Conservation (phyloP, 371 early-diverging fungal genomes). For the Parasitella parasitica region DNA sequence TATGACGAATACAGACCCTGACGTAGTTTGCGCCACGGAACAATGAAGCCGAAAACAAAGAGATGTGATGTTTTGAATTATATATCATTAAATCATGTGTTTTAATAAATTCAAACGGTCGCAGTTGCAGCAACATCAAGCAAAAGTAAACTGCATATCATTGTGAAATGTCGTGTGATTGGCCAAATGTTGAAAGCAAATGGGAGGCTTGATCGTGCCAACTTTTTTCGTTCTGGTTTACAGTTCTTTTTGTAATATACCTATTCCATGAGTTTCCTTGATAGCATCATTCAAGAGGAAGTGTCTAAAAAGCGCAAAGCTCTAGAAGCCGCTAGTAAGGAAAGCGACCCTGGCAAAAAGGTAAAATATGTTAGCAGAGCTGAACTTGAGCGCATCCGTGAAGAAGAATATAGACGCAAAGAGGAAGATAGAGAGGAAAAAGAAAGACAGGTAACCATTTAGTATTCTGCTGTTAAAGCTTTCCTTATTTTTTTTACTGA, state of each 20-base stretch:
- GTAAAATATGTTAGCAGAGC: conserved; percentile 76
- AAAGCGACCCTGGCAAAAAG: conserved; percentile 37
- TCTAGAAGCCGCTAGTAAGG: conserved; percentile 36
- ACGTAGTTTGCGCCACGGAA: neutral
- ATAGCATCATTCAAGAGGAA: conserved; percentile 62
- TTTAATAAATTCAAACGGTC: too few relatives aligned
- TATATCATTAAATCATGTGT: too few relatives aligned
- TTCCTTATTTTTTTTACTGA: neutral
- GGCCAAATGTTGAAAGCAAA: neutral
- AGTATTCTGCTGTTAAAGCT: neutral
- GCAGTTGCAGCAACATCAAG: too few relatives aligned
- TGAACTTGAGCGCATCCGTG: conserved; percentile 72
- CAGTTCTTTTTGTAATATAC: neutral
- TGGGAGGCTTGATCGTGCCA: neutral
- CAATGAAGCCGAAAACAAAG: neutral
- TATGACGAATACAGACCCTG: neutral
- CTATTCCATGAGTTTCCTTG: conserved; percentile 62
- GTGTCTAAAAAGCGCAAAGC: conserved; percentile 68
- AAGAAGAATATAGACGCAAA: conserved; percentile 61
- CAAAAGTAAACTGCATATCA: neutral
- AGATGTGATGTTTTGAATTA: neutral
- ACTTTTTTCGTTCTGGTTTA: neutral
- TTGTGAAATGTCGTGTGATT: neutral
- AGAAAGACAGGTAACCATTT: conserved; percentile 33
- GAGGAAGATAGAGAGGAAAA: conserved; percentile 60